These are phyloP conservation scores for Dactylella cylindrospora DNA, from an alignment of 2,329 filamentous ascomycete species.

Conservation along the genomic window DNA sequence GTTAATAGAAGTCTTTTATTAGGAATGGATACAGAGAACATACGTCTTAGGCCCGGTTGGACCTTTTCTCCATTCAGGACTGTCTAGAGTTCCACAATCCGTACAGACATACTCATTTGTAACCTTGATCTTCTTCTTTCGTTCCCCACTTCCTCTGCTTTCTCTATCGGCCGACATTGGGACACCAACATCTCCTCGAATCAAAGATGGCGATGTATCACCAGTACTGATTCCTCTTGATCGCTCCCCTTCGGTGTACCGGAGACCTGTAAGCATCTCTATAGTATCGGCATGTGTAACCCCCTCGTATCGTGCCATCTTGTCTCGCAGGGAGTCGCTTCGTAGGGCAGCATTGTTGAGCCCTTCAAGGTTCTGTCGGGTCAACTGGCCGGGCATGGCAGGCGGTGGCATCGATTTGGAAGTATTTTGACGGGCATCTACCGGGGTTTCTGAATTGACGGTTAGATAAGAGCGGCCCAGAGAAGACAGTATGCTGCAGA, in stretches of 20 bases:
- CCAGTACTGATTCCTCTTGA: conserved; percentile 86
- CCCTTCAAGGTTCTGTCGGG: conserved; percentile 75
- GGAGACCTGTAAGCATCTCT: conserved; percentile 85
- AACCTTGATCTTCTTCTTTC: conserved; percentile 83
- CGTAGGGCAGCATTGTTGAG: conserved; percentile 58
- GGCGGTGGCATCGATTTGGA: conserved; percentile 65
- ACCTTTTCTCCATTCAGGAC: conserved; percentile 93
- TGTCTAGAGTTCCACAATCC: conserved; percentile 91
- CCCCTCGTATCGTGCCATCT: conserved; percentile 79
- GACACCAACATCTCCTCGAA: conserved; percentile 83
- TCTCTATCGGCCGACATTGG: conserved; percentile 80
- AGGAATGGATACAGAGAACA: background rate
- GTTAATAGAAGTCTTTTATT: background rate
- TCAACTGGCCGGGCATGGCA: conserved; percentile 65
- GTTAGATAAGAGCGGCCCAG: conserved; percentile 43
- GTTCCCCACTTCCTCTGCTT: conserved; percentile 65
- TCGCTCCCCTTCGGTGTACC: conserved; percentile 84
- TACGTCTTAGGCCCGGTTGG: conserved; percentile 84
- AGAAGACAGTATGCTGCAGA: conserved; percentile 41
- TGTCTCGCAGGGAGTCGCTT: conserved; percentile 74
- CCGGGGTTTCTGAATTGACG: conserved; percentile 44
- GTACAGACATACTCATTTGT: conserved; percentile 91
- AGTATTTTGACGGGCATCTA: conserved; percentile 50
- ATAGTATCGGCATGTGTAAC: conserved; percentile 79
- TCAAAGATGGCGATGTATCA: conserved; percentile 74